phyloP scores from a whole-genome alignment of 2,329 filamentous ascomycete genomes.

The Alternaria infectoria region DNA sequence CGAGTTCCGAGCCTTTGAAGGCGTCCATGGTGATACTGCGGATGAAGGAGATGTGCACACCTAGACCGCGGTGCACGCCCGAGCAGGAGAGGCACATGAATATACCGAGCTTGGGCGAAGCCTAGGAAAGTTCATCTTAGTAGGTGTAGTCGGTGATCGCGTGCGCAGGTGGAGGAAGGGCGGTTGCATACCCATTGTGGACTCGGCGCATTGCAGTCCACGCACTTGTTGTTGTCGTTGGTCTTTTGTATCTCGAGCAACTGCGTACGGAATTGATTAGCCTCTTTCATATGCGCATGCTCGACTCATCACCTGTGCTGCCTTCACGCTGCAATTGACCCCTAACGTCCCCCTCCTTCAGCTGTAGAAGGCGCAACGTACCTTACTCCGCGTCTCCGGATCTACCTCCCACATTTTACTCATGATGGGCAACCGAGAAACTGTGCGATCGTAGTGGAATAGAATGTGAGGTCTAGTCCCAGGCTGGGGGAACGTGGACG shows the following conservation, averaged over 20 bases:
- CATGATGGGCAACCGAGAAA: constrained; percentile 42
- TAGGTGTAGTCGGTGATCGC: constrained; percentile 12
- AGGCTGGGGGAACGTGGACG: background rate
- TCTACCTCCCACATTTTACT: constrained; percentile 98
- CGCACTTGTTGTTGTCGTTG: constrained; percentile 86
- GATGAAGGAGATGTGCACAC: constrained; percentile 98
- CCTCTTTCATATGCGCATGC: background rate
- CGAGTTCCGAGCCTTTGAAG: constrained; percentile 91
- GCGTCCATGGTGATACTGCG: constrained; percentile 98
- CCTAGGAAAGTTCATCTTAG: constrained; percentile 52
- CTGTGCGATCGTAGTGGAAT: background rate
- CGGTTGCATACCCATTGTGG: constrained; percentile 84
- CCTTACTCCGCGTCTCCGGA: constrained; percentile 95
- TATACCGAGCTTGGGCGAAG: constrained; percentile 93
- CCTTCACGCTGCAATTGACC: constrained; percentile 6
- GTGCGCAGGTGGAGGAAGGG: constrained; percentile 4
- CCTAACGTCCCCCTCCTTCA: constrained; percentile 15
- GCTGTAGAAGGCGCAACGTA: constrained; percentile 49
- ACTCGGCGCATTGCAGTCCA: constrained; percentile 93
- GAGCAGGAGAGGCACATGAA: constrained; percentile 98
- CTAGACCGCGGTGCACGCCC: constrained; percentile 90
- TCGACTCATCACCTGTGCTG: background rate
- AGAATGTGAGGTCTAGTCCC: background rate
- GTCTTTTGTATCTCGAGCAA: constrained; percentile 90
- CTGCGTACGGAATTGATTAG: constrained; percentile 55